Percentiles rank a stretch among this genome's conserved stretches.
phyloP scores from a whole-genome alignment of 2,329 filamentous ascomycete genomes.

The Ophiostoma montium region DNA sequence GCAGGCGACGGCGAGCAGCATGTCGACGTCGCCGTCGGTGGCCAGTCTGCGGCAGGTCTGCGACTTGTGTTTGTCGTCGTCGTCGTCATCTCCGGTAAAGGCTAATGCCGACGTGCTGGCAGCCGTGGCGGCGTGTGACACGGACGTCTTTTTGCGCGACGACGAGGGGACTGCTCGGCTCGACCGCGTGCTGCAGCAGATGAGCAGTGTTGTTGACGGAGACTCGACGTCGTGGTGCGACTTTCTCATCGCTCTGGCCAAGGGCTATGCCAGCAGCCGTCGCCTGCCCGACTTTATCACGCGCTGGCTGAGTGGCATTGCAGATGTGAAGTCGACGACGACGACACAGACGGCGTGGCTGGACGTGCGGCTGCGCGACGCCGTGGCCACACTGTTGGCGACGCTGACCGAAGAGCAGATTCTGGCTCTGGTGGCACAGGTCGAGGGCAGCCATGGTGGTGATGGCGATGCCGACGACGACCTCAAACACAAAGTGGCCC shows the following conservation, averaged over 20 bases:
- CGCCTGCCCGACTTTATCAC: slow-evolving; percentile 32
- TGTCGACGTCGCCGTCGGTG: slow-evolving; percentile 21
- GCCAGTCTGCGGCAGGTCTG: slow-evolving; percentile 29
- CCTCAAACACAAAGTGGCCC: slow-evolving; percentile 15
- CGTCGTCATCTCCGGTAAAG: too few species aligned
- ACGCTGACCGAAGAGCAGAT: slow-evolving; percentile 32
- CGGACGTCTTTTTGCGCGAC: slow-evolving; percentile 29
- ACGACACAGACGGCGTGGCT: slow-evolving; percentile 16
- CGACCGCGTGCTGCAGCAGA: slow-evolving; percentile 24
- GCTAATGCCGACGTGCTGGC: slow-evolving; percentile 20
- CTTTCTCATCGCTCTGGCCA: slow-evolving; percentile 28
- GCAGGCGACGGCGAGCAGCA: slow-evolving; percentile 19
- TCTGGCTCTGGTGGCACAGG: slow-evolving; percentile 28
- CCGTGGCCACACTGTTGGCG: slow-evolving; percentile 21
- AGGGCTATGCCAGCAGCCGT: slow-evolving; percentile 30
- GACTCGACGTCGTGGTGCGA: slow-evolving; percentile 12
- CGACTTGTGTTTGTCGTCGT: too few species aligned
- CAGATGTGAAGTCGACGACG: slow-evolving; percentile 20
- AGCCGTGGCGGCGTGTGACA: slow-evolving; percentile 29
- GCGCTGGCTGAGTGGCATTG: slow-evolving; percentile 26
- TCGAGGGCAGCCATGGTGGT: slow-evolving; percentile 20
- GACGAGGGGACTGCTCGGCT: slow-evolving; percentile 27
- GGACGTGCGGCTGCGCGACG: slow-evolving; percentile 12
- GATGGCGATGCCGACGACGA: too few species aligned
- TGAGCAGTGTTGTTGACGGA: slow-evolving; percentile 12